Evolutionary conservation across 106 monocot genomes (phyloP), one percentile per base, ranked within the genome.

Genomic region (Platanthera zijinensis): DNA sequence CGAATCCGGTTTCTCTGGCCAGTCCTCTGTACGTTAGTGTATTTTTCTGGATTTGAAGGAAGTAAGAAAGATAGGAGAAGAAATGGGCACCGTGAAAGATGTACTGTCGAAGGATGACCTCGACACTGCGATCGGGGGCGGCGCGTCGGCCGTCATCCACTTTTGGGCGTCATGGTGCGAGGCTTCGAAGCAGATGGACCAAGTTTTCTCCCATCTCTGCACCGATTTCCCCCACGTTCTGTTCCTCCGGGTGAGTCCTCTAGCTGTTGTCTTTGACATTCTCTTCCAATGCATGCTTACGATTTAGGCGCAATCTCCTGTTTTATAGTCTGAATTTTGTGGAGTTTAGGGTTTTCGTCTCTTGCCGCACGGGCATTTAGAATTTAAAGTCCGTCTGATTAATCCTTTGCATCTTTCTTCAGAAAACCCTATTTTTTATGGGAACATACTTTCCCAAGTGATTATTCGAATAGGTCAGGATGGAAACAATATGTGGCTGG

Each of bases 131-230:
- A 30, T 94, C 14, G 30, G n/a, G 45, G 81, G 87, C 5, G 53
- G 64, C 39, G 14, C 74, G 15, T 73, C 92, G 63, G 83, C 82
- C 5, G 69, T 84, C 18, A 74, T 99, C 61, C 92, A 94, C 84
- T 99, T 99, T 80, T 99, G 92, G 94, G 94, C 99, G 77, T 79
- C 88, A 17, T 92, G 94, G 92, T 99, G 94, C 84, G 92, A 88
- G 68, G 90, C 94, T 0, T 99, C 99, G 22, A 94, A 92, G 87
- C 94, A 92, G 87, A 99, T 99, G 99, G 94, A 99, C 69, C 92
- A 94, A 82, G 88, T 99, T 78, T 99, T 99, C 84, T 49, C 86
- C 77, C 99, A 99, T 69, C 94, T 99, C 69, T 83, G 88, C 71
- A 81, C 85, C 76, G 99, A 94, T 76, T 90, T 94, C 83, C 92